Conservation (phyloP, 1,284 basidiomycete genomes). For the Amylostereum chailletii region DNA sequence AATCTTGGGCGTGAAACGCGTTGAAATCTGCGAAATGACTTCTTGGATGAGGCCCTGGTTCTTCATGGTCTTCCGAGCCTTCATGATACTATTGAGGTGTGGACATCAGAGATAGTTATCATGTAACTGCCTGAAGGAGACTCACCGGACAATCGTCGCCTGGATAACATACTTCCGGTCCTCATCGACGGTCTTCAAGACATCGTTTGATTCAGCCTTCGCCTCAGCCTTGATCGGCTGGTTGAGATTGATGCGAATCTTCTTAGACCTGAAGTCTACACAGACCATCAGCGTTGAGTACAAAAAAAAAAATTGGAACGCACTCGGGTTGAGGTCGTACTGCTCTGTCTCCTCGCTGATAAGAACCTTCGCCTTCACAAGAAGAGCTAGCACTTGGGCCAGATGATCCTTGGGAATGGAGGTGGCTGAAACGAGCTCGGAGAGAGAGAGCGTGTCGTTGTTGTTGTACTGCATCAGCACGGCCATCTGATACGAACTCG, state of each 20-base stretch:
- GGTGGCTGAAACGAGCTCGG: constrained; percentile 80
- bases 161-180: constrained; percentile 97
- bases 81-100: constrained; percentile 73
- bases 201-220: constrained; percentile 86
- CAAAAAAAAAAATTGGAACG: constrained; percentile 19
- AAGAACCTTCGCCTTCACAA: constrained; percentile 89
- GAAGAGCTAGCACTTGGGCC: constrained; percentile 72
- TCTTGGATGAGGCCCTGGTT: constrained; percentile 93
- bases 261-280: constrained; percentile 92
- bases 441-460: constrained; percentile 74
- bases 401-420: constrained; percentile 80
- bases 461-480: constrained; percentile 93
- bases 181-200: constrained; percentile 94
- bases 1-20: constrained; percentile 85
- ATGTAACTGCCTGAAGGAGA: not conserved
- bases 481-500: constrained; percentile 92
- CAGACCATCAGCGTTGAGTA: constrained; percentile 2
- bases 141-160: constrained; percentile 91
- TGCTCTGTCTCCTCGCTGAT: constrained; percentile 79
- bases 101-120: not conserved
- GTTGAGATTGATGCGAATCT: constrained; percentile 92
- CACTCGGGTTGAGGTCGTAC: constrained; percentile 92
- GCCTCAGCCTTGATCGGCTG: constrained; percentile 91
- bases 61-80: constrained; percentile 96
- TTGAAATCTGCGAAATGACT: constrained; percentile 86